Evolutionary conservation across 495 filamentous ascomycete species (phyloP).

Genomic region (Sordaria brevicollis): DNA sequence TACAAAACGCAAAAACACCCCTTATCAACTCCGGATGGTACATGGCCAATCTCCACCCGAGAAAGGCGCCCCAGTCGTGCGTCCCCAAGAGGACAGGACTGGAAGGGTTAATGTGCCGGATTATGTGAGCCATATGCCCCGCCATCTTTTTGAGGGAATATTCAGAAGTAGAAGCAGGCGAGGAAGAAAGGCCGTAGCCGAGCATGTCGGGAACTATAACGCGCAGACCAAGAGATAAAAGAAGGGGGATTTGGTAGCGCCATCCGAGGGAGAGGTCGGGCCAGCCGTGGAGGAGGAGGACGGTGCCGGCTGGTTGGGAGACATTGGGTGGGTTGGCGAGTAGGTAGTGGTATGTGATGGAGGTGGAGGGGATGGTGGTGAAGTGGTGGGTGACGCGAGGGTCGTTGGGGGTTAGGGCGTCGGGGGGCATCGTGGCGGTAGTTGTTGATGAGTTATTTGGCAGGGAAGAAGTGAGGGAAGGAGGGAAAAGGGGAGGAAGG

Average conservation of each 20-base stretch:
- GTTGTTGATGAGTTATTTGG: no score
- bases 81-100: not conserved
- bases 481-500: not conserved
- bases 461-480: not conserved
- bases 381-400: not conserved
- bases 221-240: slow-evolving; percentile 52
- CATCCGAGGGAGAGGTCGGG: slow-evolving; percentile 64
- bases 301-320: not conserved
- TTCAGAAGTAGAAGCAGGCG: slow-evolving; percentile 31
- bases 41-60: not conserved
- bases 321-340: not conserved
- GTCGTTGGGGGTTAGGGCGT: not conserved
- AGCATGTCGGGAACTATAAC: slow-evolving; percentile 38
- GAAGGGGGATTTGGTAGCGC: slow-evolving; percentile 70
- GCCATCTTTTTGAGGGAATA: slow-evolving; percentile 59
- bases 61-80: not conserved
- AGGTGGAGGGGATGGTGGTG: not conserved
- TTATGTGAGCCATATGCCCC: slow-evolving; percentile 3
- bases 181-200: slow-evolving; percentile 62
- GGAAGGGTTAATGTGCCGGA: not conserved
- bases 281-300: not conserved
- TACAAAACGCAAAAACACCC: not conserved
- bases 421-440: not conserved
- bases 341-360: not conserved
- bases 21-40: not conserved